These are phyloP conservation scores for Kwoniella heveanensis DNA, from an alignment of 768 basidiomycete genomes.

Conservation along the genomic window DNA sequence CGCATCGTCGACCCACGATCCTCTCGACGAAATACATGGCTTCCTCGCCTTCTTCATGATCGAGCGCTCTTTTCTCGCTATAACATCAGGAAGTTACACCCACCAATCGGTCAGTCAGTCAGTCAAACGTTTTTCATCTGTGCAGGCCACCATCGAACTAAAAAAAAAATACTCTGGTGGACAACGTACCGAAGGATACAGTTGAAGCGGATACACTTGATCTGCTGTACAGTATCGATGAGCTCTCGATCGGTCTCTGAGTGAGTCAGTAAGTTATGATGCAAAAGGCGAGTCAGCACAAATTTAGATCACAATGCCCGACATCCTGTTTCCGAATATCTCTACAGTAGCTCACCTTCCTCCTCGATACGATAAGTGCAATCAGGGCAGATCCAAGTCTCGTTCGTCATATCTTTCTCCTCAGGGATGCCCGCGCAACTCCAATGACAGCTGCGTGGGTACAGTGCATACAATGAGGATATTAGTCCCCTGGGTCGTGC, in stretches of 20 bases:
- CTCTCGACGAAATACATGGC: slow-evolving; percentile 15
- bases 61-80: slow-evolving; percentile 21
- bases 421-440: slow-evolving; percentile 17
- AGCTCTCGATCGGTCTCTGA: slow-evolving; percentile 7
- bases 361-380: slow-evolving; percentile 8
- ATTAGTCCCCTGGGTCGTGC: not conserved
- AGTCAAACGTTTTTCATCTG: too few relatives aligned
- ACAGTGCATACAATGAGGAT: not conserved
- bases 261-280: not conserved
- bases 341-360: slow-evolving; percentile 8
- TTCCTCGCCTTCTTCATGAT: slow-evolving; percentile 15
- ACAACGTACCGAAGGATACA: slow-evolving; percentile 28
- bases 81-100: too few relatives aligned
- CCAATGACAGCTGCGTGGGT: slow-evolving; percentile 21
- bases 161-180: too few relatives aligned
- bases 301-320: too few relatives aligned
- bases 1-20: slow-evolving; percentile 6
- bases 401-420: slow-evolving; percentile 17
- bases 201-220: slow-evolving; percentile 23
- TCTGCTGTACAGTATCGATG: slow-evolving; percentile 17
- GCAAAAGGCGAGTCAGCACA: too few relatives aligned
- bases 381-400: slow-evolving; percentile 25
- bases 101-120: too few relatives aligned
- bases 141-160: too few relatives aligned
- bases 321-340: too few relatives aligned